A percentile compares a stretch with the other conserved stretches of the same genome.
phyloP scores from a whole-genome alignment of 768 basidiomycete genomes.

The Hortiboletus flavorubellus region DNA sequence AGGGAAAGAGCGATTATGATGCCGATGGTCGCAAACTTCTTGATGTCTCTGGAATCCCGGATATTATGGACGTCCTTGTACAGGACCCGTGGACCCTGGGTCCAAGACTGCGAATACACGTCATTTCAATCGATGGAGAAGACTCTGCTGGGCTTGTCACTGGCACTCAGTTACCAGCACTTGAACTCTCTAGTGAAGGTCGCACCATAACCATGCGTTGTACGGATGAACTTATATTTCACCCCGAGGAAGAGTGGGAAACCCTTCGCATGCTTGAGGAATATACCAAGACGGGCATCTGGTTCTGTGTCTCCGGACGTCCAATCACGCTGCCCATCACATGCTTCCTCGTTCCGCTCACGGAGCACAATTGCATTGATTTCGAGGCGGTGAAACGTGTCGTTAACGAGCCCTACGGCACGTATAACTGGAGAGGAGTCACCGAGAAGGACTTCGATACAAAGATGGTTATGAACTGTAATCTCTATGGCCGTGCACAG shows the following conservation, averaged over 20 bases:
- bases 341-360: slow-evolving; percentile 66
- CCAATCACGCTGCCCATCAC: slow-evolving; percentile 50
- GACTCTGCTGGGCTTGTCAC: slow-evolving; percentile 63
- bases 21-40: slow-evolving; percentile 45
- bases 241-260: slow-evolving; percentile 43
- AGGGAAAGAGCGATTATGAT: slow-evolving; percentile 49
- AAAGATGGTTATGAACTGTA: slow-evolving; percentile 53
- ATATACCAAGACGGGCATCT: slow-evolving; percentile 60
- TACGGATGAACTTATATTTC: slow-evolving; percentile 46
- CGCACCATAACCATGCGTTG: slow-evolving; percentile 38
- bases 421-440: slow-evolving; percentile 53
- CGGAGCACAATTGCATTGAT: slow-evolving; percentile 49
- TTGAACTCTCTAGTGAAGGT: slow-evolving; percentile 41
- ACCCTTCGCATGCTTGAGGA: slow-evolving; percentile 55
- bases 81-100: slow-evolving; percentile 66
- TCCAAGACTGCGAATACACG: slow-evolving; percentile 59
- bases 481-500: slow-evolving; percentile 53
- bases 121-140: slow-evolving; percentile 48
- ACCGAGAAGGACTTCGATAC: slow-evolving; percentile 45
- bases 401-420: slow-evolving; percentile 48
- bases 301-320: slow-evolving; percentile 59
- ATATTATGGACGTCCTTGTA: slow-evolving; percentile 57
- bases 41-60: slow-evolving; percentile 46
- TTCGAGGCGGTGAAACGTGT: slow-evolving; percentile 52
- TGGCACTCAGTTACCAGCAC: slow-evolving; percentile 51